These are phyloP conservation scores for Ramalina peruviana DNA, from an alignment of 495 filamentous ascomycete species.

Conservation along the genomic window DNA sequence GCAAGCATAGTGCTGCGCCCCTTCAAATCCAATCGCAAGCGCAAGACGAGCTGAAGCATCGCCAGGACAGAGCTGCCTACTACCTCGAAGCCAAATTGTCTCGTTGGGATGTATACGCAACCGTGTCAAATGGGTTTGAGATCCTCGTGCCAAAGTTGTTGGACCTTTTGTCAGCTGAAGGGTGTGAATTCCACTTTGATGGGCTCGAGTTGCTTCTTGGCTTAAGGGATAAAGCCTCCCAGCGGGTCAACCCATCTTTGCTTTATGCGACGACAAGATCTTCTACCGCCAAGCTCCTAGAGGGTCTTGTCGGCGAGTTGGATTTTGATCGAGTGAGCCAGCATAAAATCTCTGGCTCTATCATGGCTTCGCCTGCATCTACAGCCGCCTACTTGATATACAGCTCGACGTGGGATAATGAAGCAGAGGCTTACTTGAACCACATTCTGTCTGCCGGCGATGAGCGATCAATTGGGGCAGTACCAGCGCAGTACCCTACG, in stretches of 20 bases:
- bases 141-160: constrained; percentile 22
- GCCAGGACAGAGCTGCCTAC: constrained; percentile 6
- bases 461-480: constrained; percentile 12
- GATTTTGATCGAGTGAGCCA: constrained; percentile 31
- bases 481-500: constrained; percentile 23
- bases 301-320: constrained; percentile 31
- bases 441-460: constrained; percentile 4
- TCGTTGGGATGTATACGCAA: constrained; percentile 19
- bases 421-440: constrained; percentile 18
- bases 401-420: constrained; percentile 21
- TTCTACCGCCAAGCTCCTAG: constrained; percentile 18
- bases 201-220: constrained; percentile 13
- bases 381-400: constrained; percentile 33
- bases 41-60: constrained; percentile 3
- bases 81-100: constrained; percentile 15
- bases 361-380: constrained; percentile 35
- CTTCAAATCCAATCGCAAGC: not conserved
- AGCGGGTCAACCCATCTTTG: constrained; percentile 21
- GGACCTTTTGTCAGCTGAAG: constrained; percentile 6
- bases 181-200: constrained; percentile 16
- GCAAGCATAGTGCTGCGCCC: constrained; percentile 7
- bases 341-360: constrained; percentile 29
- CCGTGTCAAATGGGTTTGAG: constrained; percentile 21
- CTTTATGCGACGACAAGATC: constrained; percentile 25
- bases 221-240: constrained; percentile 11